A percentile compares a stretch with the other conserved stretches of the same genome.
These are phyloP conservation scores for Spirogloea muscicola DNA, from an alignment of 139 green algal genomes.

Conservation along the genomic window DNA sequence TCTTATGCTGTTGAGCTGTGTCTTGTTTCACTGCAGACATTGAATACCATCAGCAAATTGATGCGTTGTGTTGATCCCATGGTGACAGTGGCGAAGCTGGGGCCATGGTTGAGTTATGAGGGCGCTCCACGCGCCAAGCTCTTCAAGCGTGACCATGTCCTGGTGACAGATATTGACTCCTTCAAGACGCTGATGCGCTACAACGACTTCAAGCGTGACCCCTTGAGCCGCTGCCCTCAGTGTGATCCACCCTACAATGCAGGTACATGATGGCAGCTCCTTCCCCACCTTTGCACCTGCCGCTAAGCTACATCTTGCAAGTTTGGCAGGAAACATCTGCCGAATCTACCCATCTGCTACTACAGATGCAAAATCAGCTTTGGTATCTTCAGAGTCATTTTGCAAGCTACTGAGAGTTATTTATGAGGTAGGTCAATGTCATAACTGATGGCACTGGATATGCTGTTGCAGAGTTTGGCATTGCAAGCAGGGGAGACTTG, in stretches of 20 bases:
- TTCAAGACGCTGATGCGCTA: conserved; percentile 63
- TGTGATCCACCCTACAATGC: background rate
- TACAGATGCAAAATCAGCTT: too few species aligned
- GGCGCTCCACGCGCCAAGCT: conserved; percentile 61
- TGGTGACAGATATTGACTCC: conserved; percentile 46
- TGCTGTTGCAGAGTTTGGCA: background rate
- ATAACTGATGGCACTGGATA: background rate
- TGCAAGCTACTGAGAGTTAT: too few species aligned
- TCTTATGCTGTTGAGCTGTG: too few species aligned
- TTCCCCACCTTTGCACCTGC: background rate
- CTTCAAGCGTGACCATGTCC: conserved; percentile 60
- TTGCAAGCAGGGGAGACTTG: background rate
- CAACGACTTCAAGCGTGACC: conserved; percentile 60
- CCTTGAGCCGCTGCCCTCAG: conserved; percentile 5
- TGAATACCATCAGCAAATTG: background rate
- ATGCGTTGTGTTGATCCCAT: background rate
- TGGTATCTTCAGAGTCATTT: too few species aligned
- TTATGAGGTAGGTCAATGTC: background rate
- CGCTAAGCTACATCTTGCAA: background rate
- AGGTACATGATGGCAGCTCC: background rate
- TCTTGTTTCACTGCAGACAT: too few species aligned
- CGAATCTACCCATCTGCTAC: too few species aligned
- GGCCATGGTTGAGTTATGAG: conserved; percentile 40
- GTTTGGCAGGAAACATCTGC: too few species aligned
- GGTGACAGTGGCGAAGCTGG: background rate